Evolutionary conservation across 371 early-diverging fungal species (phyloP).

Genomic region (Thermomucor indicae-seudaticae): DNA sequence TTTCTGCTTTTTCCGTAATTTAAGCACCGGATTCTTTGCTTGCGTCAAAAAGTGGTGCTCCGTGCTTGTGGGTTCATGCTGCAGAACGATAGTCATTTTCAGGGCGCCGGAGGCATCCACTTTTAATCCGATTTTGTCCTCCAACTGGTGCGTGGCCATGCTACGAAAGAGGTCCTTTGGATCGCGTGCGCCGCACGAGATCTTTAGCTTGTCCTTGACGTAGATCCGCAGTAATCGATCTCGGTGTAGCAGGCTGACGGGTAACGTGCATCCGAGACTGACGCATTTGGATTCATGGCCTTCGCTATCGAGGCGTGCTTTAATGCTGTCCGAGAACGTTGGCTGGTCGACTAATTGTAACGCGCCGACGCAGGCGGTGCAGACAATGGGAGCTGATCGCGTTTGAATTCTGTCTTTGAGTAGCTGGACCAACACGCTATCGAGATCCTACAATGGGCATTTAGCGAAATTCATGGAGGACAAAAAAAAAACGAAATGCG

Average conservation of each 20-base stretch:
- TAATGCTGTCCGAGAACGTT: slow-evolving; percentile 24
- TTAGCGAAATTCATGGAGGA: no score
- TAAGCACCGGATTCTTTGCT: slow-evolving; percentile 54
- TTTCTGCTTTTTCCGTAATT: slow-evolving; percentile 50
- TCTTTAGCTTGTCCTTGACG: slow-evolving; percentile 15
- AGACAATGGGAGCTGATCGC: slow-evolving; percentile 9
- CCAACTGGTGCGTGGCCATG: slow-evolving; percentile 31
- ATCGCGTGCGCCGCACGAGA: slow-evolving; percentile 17
- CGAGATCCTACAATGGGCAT: slow-evolving; percentile 13
- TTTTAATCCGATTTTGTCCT: slow-evolving; percentile 17
- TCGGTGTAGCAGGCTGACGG: slow-evolving; percentile 45
- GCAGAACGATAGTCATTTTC: slow-evolving; percentile 52
- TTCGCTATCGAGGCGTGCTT: slow-evolving; percentile 23
- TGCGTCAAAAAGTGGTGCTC: slow-evolving; percentile 66
- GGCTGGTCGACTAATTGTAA: slow-evolving; percentile 32
- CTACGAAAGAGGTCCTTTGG: slow-evolving; percentile 49
- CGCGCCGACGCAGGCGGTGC: slow-evolving; percentile 47
- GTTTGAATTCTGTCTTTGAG: not conserved
- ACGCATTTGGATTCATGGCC: slow-evolving; percentile 31
- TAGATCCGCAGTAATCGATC: slow-evolving; percentile 45
- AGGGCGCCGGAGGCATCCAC: slow-evolving; percentile 33
- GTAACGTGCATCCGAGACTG: slow-evolving; percentile 48
- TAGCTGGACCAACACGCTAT: slow-evolving; percentile 4
- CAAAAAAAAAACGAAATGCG: no score
- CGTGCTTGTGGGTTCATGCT: slow-evolving; percentile 51